Conservation (phyloP, 345 rosid genomes). For the rapeseed (Brassica napus) region Da-Ae NC_063446.1:1618001-1618500, state of each 20-base stretch:
- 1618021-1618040: neutral
- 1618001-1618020: slow-evolving; percentile 34
- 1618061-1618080: neutral
- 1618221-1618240: neutral
- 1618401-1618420: neutral
- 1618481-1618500: neutral
- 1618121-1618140: neutral
- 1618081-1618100: neutral
- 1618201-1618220: neutral
- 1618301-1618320: neutral
- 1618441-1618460: neutral
- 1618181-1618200: neutral
- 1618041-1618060: neutral
- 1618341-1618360: neutral
- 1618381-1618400: neutral
- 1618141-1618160: neutral
- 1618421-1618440: neutral
- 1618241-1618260: neutral
- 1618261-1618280: neutral
- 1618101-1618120: neutral
- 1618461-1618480: neutral
- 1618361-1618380: neutral
- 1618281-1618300: neutral
- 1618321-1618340: neutral
- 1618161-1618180: neutral